Conservation (phyloP, 1,139 yeast species). For the Meyerozyma guilliermondii region DNA sequence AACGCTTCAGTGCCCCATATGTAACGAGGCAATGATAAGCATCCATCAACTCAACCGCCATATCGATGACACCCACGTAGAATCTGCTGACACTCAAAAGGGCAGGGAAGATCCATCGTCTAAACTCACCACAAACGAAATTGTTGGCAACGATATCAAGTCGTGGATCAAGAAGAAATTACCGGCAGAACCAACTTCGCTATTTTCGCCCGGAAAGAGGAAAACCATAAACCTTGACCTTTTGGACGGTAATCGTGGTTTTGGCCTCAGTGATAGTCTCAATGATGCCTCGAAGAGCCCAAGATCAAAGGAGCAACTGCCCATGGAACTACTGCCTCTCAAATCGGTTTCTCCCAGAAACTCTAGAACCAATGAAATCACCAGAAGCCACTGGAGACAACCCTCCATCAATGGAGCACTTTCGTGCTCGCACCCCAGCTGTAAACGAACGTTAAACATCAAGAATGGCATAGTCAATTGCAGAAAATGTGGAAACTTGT, state of each 20-base stretch:
- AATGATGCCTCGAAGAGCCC: slow-evolving; percentile 5
- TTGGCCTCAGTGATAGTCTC: slow-evolving; percentile 18
- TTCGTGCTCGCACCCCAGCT: slow-evolving; percentile 30
- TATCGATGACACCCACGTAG: slow-evolving; percentile 61
- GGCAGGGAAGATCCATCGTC: slow-evolving; percentile 13
- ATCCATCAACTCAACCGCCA: slow-evolving; percentile 62
- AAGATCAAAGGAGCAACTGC: neutral
- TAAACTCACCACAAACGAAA: slow-evolving; percentile 14
- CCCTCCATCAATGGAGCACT: slow-evolving; percentile 28
- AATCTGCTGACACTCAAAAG: slow-evolving; percentile 6
- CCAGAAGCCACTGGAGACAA: slow-evolving; percentile 62
- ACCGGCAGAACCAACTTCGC: slow-evolving; percentile 7
- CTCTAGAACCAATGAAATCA: slow-evolving; percentile 19
- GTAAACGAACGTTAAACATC: slow-evolving; percentile 37
- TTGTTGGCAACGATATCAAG: slow-evolving; percentile 16
- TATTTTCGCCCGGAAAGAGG: slow-evolving; percentile 11
- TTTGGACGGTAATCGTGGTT: slow-evolving; percentile 31
- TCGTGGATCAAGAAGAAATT: slow-evolving; percentile 18
- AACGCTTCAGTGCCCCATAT: slow-evolving; percentile 58
- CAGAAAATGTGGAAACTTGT: slow-evolving; percentile 67
- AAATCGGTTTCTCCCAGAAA: slow-evolving; percentile 3
- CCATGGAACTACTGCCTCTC: slow-evolving; percentile 2
- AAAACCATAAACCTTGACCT: slow-evolving; percentile 29
- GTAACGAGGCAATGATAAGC: slow-evolving; percentile 55
- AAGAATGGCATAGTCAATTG: slow-evolving; percentile 57